These are phyloP conservation scores for Vitis cinerea DNA, from an alignment of 164 flowering plant species.

Conservation along the genomic window DNA sequence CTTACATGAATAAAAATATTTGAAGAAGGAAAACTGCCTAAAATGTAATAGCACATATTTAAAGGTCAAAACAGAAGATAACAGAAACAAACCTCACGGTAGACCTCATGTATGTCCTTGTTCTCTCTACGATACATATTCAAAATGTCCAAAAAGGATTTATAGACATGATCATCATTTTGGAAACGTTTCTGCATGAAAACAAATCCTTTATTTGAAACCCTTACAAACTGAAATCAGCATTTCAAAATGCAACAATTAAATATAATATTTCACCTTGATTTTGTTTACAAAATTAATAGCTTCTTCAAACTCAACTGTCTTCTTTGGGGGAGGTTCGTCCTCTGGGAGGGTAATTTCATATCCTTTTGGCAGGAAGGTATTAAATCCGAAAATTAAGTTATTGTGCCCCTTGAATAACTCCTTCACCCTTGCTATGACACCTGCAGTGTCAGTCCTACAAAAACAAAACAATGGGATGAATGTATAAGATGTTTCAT, in stretches of 20 bases:
- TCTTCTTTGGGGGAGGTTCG: constrained; percentile 76
- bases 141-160: constrained; percentile 67
- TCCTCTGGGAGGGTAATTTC: constrained; percentile 81
- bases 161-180: constrained; percentile 66
- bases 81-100: constrained; percentile 48
- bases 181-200: constrained; percentile 59
- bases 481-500: not conserved
- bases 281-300: constrained; percentile 92
- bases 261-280: constrained; percentile 46
- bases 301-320: constrained; percentile 92
- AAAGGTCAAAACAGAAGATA: not conserved
- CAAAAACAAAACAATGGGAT: constrained; percentile 1
- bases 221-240: not conserved
- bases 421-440: constrained; percentile 85
- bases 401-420: constrained; percentile 80
- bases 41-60: not conserved
- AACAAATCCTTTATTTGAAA: not conserved
- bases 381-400: constrained; percentile 84
- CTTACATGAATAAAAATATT: not conserved
- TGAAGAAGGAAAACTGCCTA: not conserved
- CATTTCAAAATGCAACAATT: not conserved
- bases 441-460: constrained; percentile 87
- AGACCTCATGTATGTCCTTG: constrained; percentile 69
- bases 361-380: constrained; percentile 90
- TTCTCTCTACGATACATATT: constrained; percentile 75